phyloP scores from a whole-genome alignment of 805 yeast species.

The Hanseniaspora vineae region DNA sequence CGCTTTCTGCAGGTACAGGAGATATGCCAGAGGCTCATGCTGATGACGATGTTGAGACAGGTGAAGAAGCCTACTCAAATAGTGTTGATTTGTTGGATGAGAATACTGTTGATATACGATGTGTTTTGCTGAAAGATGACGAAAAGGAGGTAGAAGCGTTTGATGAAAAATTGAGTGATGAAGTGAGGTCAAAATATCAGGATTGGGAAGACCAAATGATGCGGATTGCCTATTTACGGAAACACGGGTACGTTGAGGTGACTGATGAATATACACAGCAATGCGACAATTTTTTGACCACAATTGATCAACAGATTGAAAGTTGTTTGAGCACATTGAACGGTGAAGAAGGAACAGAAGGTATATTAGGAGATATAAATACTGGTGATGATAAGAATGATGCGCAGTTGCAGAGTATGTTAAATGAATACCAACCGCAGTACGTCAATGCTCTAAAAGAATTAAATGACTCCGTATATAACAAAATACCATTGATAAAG shows the following conservation, averaged over 20 bases:
- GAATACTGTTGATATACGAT: constrained; percentile 8
- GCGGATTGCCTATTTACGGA: constrained; percentile 40
- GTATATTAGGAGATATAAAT: too few relatives aligned
- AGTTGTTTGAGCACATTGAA: constrained; percentile 10
- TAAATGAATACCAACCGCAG: constrained; percentile 5
- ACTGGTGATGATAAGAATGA: too few relatives aligned
- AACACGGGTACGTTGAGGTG: constrained; percentile 35
- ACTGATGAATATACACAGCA: constrained; percentile 25
- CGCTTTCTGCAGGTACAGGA: too few relatives aligned
- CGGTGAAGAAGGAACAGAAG: too few relatives aligned
- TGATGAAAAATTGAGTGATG: constrained; percentile 49
- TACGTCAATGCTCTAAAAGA: constrained; percentile 19
- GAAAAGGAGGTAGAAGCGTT: constrained; percentile 46
- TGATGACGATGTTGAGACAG: constrained; percentile 3
- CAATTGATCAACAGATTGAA: not conserved
- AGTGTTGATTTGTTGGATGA: too few relatives aligned
- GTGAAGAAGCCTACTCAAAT: constrained; percentile 7
- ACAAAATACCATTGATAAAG: constrained; percentile 4
- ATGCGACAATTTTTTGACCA: not conserved
- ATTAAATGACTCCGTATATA: constrained; percentile 12
- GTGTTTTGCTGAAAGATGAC: constrained; percentile 11
- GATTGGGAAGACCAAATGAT: constrained; percentile 53
- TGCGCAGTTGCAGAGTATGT: too few relatives aligned
- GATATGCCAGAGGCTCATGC: too few relatives aligned
- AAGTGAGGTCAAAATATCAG: constrained; percentile 41